These are phyloP conservation scores for Mycena vitilis DNA, from an alignment of 768 basidiomycete genomes.

Conservation along the genomic window DNA sequence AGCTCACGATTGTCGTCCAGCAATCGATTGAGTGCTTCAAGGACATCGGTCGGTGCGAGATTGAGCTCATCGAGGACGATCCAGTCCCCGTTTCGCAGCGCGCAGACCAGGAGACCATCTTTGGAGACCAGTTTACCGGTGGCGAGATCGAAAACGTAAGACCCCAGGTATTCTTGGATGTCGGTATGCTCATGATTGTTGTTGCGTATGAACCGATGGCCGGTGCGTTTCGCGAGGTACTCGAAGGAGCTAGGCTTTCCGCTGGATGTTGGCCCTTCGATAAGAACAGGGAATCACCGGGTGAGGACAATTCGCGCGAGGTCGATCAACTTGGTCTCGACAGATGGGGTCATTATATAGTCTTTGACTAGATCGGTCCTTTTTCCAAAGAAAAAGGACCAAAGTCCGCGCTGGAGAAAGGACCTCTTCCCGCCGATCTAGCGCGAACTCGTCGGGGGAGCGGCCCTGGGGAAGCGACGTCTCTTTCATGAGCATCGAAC, in stretches of 20 bases:
- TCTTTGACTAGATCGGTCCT: constrained; percentile 82
- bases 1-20: constrained; percentile 98
- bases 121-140: constrained; percentile 96
- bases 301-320: constrained; percentile 93
- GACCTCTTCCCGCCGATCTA: no score
- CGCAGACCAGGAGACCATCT: constrained; percentile 93
- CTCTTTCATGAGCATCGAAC: constrained; percentile 78
- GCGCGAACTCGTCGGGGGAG: constrained; percentile 68
- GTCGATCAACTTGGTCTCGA: constrained; percentile 91
- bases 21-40: constrained; percentile 96
- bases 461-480: constrained; percentile 65
- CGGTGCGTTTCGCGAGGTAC: constrained; percentile 92
- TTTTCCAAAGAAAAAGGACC: constrained; percentile 92
- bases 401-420: no score
- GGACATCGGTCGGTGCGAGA: constrained; percentile 95
- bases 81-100: constrained; percentile 95
- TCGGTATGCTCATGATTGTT: constrained; percentile 99
- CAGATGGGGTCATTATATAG: constrained; percentile 96
- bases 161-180: constrained; percentile 98
- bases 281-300: constrained; percentile 91
- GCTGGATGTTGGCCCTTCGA: constrained; percentile 97
- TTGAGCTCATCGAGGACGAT: constrained; percentile 98
- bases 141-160: constrained; percentile 91
- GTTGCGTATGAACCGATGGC: constrained; percentile 96
- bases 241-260: constrained; percentile 98